These are phyloP conservation scores for Dissophora ornata DNA, from an alignment of 192 early-diverging fungal genomes.

Conservation along the genomic window DNA sequence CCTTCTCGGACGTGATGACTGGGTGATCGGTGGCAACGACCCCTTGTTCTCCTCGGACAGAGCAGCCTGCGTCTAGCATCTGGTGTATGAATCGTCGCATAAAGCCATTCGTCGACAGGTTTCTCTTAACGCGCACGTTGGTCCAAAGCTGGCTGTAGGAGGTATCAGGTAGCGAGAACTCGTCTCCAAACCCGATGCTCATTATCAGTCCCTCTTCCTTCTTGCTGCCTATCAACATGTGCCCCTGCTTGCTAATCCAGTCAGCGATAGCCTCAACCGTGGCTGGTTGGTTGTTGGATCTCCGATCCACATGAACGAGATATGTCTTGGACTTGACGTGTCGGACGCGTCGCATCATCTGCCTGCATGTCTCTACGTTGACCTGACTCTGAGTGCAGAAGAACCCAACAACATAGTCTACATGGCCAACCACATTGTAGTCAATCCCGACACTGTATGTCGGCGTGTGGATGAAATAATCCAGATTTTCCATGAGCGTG, in stretches of 20 bases:
- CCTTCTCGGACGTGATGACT: too few species aligned
- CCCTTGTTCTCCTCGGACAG: neutral
- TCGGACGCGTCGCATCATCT: constrained; percentile 20
- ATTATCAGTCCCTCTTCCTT: too few species aligned
- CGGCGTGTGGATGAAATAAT: constrained; percentile 27
- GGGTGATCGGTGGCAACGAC: too few species aligned
- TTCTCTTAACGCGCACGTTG: neutral
- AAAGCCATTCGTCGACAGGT: neutral
- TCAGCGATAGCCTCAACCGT: neutral
- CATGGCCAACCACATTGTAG: constrained; percentile 12
- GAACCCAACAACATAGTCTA: constrained; percentile 21
- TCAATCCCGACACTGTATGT: constrained; percentile 16
- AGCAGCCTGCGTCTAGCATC: neutral
- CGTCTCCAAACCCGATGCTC: neutral
- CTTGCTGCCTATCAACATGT: too few species aligned
- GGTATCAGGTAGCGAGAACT: neutral
- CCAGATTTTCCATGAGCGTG: constrained; percentile 5
- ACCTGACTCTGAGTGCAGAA: constrained; percentile 20
- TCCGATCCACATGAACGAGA: constrained; percentile 10
- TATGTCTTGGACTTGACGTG: constrained; percentile 28
- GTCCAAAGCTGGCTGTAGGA: neutral
- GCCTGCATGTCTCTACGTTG: constrained; percentile 21
- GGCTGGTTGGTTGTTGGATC: constrained; percentile 9
- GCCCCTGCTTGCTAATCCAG: neutral
- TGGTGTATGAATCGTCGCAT: neutral